Evolutionary conservation across 768 basidiomycete species (phyloP), one percentile per base, ranked within the genome.

Genomic region (Pleurotus platypus): DNA sequence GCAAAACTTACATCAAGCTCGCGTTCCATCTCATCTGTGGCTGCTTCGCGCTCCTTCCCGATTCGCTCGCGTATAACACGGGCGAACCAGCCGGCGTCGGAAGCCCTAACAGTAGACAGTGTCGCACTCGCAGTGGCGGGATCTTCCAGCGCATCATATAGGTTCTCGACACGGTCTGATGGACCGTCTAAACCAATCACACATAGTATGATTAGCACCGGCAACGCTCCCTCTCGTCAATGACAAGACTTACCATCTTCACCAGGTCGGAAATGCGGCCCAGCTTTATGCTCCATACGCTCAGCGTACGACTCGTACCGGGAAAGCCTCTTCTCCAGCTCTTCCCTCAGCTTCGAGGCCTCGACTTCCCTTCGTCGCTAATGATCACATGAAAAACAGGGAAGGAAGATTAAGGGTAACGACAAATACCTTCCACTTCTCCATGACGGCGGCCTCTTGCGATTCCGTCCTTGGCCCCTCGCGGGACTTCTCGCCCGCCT

Each of bases 121-220:
- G 81, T 67, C 26, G 60, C 62, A 12, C 69, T 70, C 18, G 80
- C 78, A 39, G 80, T 75, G 3, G 70, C 69, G 13, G 78, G 70
- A 43, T 85, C 85, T 66, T 90, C 85, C 5, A 94, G 72, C 16
- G 82, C 76, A 53, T 89, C 85, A 60, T 85, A 86, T 6, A 87
- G 64, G 48, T 78, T 72, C 61, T 83, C 81, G 49, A 84, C 75
- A 37, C 73, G 69, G 58, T 82, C 79, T 5, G 81, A 77, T 4
- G 74, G 72, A 22, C 70, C 72, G 42, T 71, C 78, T 78, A 45
- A 24, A 12, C 6, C 30, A 24, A 24, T 38, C 37, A 35, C 30
- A 30, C 54, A 49, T 8, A 8, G 1, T 11, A 9, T 11, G 8
- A 8, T 35, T 11, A 35, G 30, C 9, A 35, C 30, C 8, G 8